Conservation (phyloP, 2,329 filamentous ascomycete species). For the Zymoseptoria pseudotritici region DNA sequence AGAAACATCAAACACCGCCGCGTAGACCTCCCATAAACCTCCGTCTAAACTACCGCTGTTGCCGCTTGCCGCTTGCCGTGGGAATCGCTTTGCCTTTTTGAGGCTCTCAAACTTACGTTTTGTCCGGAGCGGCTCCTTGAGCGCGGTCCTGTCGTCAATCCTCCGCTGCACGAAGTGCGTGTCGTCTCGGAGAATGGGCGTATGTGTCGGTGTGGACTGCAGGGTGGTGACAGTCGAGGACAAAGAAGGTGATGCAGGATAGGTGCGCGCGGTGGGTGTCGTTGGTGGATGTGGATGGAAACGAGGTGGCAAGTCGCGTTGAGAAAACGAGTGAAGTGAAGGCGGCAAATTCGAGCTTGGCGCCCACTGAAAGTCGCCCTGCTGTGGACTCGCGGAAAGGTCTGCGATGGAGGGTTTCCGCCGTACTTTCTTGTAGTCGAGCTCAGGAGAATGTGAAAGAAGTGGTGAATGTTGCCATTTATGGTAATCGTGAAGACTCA, state of each 20-base stretch:
- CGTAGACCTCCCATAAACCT: conserved; percentile 27
- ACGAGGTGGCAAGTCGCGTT: neutral
- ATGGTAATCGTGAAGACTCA: conserved; percentile 15
- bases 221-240: conserved; percentile 20
- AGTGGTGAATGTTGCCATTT: conserved; percentile 14
- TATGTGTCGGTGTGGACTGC: conserved; percentile 19
- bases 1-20: conserved; percentile 20
- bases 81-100: conserved; percentile 26
- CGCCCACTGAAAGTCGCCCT: conserved; percentile 1
- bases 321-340: neutral
- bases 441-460: conserved; percentile 7
- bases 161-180: conserved; percentile 6
- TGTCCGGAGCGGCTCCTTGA: conserved; percentile 13
- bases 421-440: conserved; percentile 10
- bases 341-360: conserved; percentile 3
- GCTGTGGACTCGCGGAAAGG: conserved; percentile 5
- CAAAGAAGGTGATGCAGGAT: conserved; percentile 18
- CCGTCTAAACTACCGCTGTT: conserved; percentile 6
- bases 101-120: conserved; percentile 27
- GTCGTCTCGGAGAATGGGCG: conserved; percentile 10
- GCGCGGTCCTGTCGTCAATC: conserved; percentile 2
- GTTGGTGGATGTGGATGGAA: conserved; percentile 7
- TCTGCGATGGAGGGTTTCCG: conserved; percentile 13
- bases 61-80: conserved; percentile 11
- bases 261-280: conserved; percentile 15